Evolutionary conservation across 306 rosid species (phyloP), one percentile per base, ranked within the genome.

Genomic region (Echinosophora koreensis): DNA sequence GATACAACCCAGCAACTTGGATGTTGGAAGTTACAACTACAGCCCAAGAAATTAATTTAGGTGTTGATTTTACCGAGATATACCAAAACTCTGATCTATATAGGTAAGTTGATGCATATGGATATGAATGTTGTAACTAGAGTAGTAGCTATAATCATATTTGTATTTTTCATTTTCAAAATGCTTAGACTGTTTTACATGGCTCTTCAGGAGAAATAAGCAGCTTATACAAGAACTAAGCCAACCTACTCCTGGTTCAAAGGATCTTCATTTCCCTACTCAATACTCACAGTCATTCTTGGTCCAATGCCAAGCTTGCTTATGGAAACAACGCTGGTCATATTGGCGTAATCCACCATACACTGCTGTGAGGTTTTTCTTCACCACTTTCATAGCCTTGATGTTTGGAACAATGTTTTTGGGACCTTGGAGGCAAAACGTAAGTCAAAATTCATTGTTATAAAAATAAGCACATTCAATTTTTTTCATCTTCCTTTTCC

Each of bases 1-100:
- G 93, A 51, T 91, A 91, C 78, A 93, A 93, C 76, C 97, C 96
- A 0, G 97, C 98, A 55, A 93, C 98, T 8, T 90, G 98, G 98
- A 93, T 93, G 98, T 62, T 93, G 79, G 97, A 93, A 63, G 84
- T 91, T 72, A 87, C 97, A 10, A 62, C 90, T 5, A 58, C 85
- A 50, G 89, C 90, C 46, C 90, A 87, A 78, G 97, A 93, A 80
- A 30, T 55, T 56, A 60, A 41, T 73, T 79, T 88, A 58, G 91
- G 88, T 18, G 85, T 89, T 67, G 88, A 91, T 81, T 91, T 93
- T 69, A 66, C 90, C 4, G 89, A 86, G 0, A 4, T 76, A 1
- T 93, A 88, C 80, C 88, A 54, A 68, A 86, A 83, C 46, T 93
- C 97, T 66, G 90, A 88, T 16, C 74, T 91, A 11, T 88, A 81